A percentile compares a stretch with the other conserved stretches of the same genome.
These are phyloP conservation scores for Backusella tarrabulga DNA, from an alignment of 192 early-diverging fungal species.

Conservation along the genomic window DNA sequence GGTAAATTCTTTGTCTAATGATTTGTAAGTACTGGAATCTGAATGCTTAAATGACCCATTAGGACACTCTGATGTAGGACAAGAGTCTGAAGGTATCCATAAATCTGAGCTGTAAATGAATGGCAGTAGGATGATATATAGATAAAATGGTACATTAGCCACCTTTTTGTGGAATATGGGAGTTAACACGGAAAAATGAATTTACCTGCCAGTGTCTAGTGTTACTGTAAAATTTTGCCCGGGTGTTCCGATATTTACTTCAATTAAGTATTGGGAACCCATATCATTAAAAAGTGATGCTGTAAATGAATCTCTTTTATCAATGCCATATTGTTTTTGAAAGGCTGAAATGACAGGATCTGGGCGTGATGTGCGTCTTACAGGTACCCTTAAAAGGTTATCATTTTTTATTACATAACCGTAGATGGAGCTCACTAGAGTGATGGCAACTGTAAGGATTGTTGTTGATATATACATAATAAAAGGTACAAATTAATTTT, in stretches of 20 bases:
- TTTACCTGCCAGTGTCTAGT: conserved; percentile 21
- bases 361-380: neutral
- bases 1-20: neutral
- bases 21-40: conserved; percentile 9
- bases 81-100: conserved; percentile 12
- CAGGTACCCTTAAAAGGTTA: neutral
- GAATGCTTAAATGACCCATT: neutral
- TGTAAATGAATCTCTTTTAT: conserved; percentile 20
- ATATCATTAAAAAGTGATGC: conserved; percentile 13
- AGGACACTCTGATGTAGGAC: neutral
- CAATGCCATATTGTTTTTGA: neutral
- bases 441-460: neutral
- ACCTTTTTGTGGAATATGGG: neutral
- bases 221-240: conserved; percentile 13
- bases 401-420: neutral
- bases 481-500: neutral
- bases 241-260: conserved; percentile 12
- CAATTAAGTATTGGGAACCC: conserved; percentile 6
- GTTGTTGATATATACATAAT: conserved; percentile 5
- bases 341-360: neutral
- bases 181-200: neutral
- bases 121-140: neutral
- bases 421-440: neutral
- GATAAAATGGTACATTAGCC: neutral
- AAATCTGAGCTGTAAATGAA: conserved; percentile 6